Conservation (phyloP, 2,329 filamentous ascomycete species). For the Aureobasidium sp. region DNA sequence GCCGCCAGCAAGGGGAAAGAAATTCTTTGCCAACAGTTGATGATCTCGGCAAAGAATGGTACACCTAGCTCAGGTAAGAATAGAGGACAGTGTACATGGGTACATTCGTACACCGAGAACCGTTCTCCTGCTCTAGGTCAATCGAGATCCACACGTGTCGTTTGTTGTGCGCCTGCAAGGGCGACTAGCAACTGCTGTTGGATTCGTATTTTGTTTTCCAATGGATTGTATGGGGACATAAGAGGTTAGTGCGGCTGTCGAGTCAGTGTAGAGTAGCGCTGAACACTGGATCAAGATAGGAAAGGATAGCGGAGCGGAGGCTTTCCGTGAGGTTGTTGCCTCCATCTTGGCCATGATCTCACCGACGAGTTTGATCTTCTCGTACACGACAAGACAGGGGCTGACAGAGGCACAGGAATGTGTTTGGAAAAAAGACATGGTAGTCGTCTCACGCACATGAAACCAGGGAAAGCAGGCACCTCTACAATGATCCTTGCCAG, state of each 20-base stretch:
- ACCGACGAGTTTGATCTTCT: not conserved
- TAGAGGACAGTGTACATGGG: not conserved
- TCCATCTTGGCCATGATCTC: not conserved
- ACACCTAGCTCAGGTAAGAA: not conserved
- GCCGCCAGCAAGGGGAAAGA: not conserved
- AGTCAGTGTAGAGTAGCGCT: slow-evolving; percentile 3
- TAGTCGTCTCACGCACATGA: not conserved
- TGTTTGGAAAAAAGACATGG: not conserved
- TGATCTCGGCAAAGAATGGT: not conserved
- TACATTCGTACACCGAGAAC: not conserved
- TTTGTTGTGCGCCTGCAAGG: not conserved
- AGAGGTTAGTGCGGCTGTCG: slow-evolving; percentile 1
- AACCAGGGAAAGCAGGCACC: slow-evolving; percentile 2
- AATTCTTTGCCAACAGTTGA: not conserved
- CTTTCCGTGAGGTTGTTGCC: not conserved
- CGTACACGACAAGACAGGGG: not conserved
- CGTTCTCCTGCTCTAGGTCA: not conserved
- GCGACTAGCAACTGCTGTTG: not conserved
- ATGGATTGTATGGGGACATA: not conserved
- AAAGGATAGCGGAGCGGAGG: slow-evolving; percentile 1
- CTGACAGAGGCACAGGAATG: not conserved
- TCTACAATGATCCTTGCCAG: slow-evolving; percentile 7
- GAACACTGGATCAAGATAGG: not conserved
- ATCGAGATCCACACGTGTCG: slow-evolving; percentile 4
- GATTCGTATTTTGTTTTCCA: not conserved